Percentiles rank a stretch among this genome's conserved stretches.
Evolutionary conservation across 257 asterid species (phyloP).

Genomic region (Plantago major): DNA sequence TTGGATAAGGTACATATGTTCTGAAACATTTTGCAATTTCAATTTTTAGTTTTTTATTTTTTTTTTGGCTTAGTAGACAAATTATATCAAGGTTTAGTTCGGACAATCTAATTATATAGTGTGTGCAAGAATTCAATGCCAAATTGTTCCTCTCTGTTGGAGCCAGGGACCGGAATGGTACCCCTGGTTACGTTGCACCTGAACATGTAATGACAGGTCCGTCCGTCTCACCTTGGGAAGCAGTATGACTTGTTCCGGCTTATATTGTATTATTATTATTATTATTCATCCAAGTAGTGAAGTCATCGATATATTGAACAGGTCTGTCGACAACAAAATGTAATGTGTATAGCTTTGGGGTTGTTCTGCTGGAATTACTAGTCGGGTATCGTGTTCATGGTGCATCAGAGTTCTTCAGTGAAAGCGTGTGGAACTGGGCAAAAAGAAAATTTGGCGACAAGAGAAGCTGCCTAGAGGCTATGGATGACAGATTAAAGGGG

Average conservation of each 20-base stretch:
- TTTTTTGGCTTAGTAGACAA: no score
- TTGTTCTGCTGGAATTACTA: constrained; percentile 1
- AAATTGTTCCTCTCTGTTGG: no score
- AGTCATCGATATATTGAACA: neutral
- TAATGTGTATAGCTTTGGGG: neutral
- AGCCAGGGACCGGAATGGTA: no score
- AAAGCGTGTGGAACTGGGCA: neutral
- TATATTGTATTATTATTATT: no score
- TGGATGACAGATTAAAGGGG: neutral
- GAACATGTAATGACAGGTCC: no score
- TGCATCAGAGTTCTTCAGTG: neutral
- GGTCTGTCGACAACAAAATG: constrained; percentile 4
- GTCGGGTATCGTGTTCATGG: neutral
- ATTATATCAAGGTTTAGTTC: no score
- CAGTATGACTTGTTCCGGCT: no score
- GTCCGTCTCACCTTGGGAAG: no score
- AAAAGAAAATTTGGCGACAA: neutral
- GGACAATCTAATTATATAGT: no score
- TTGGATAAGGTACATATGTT: neutral
- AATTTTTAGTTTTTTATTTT: no score
- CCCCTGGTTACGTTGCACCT: no score
- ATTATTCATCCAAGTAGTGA: neutral
- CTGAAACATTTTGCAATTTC: neutral
- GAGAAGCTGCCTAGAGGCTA: neutral
- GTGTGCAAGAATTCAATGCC: no score